Conservation (phyloP, 2,329 filamentous ascomycete species). For the Fusarium ramigenum region DNA sequence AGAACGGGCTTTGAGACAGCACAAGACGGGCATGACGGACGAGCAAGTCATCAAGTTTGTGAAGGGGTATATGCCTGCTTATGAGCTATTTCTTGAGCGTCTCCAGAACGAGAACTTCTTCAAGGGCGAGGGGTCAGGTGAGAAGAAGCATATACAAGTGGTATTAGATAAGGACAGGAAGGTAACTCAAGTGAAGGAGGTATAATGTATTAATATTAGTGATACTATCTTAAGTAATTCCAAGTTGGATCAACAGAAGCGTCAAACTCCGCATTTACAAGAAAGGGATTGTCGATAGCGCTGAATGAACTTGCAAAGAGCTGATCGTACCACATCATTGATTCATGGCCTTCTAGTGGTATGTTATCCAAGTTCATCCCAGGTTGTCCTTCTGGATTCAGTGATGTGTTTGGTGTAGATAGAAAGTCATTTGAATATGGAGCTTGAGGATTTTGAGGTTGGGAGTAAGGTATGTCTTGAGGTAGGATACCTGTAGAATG, state of each 20-base stretch:
- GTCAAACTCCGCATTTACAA: conserved; percentile 47
- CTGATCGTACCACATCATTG: conserved; percentile 49
- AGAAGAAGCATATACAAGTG: conserved; percentile 26
- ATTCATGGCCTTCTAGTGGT: conserved; percentile 45
- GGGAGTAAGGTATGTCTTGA: not conserved
- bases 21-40: conserved; percentile 39
- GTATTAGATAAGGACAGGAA: conserved; percentile 13
- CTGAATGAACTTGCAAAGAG: conserved; percentile 48
- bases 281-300: conserved; percentile 47
- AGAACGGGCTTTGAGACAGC: conserved; percentile 30
- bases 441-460: not conserved
- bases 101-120: conserved; percentile 35
- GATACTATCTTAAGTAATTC: conserved; percentile 39
- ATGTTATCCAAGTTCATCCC: conserved; percentile 8
- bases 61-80: conserved; percentile 41
- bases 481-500: not conserved
- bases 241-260: conserved; percentile 47
- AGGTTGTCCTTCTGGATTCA: not conserved
- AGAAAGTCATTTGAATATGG: not conserved
- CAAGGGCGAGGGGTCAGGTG: not conserved
- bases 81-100: conserved; percentile 36
- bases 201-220: not conserved
- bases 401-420: not conserved
- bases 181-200: conserved; percentile 18
- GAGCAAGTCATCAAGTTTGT: conserved; percentile 37